A percentile compares a stretch with the other conserved stretches of the same genome.
phyloP scores from a whole-genome alignment of 2,329 filamentous ascomycete species.

The Fusarium nygamai region DNA sequence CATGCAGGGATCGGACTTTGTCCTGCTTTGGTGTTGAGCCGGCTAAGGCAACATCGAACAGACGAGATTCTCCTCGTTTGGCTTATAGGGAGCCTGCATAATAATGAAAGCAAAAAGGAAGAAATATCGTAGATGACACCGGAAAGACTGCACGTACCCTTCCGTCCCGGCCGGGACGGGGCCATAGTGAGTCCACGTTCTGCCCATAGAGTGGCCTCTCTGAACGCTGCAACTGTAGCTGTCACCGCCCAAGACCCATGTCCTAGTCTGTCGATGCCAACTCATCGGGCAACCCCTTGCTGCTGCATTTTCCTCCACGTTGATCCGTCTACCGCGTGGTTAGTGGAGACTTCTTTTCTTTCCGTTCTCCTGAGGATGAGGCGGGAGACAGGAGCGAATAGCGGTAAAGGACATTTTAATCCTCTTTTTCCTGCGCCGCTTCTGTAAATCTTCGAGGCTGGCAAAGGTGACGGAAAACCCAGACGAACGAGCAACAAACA shows the following conservation, averaged over 20 bases:
- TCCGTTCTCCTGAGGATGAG: background rate
- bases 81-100: conserved; percentile 2
- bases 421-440: background rate
- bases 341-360: conserved; percentile 6
- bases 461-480: background rate
- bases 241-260: conserved; percentile 19
- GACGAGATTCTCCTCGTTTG: background rate
- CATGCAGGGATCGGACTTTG: conserved; percentile 12
- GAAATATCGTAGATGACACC: background rate
- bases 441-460: background rate
- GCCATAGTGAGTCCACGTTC: conserved; percentile 23
- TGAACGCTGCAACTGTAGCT: conserved; percentile 6
- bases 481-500: background rate
- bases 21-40: conserved; percentile 2
- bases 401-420: conserved; percentile 5
- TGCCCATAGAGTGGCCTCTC: background rate
- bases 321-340: conserved; percentile 30
- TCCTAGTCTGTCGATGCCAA: conserved; percentile 27
- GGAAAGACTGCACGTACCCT: background rate
- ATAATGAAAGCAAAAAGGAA: background rate
- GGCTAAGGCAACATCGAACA: background rate
- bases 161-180: conserved; percentile 14
- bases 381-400: background rate
- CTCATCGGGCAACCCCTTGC: conserved; percentile 25
- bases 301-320: conserved; percentile 15